phyloP scores from a whole-genome alignment of 2,329 filamentous ascomycete genomes.

The Aspergillus proliferans region DNA sequence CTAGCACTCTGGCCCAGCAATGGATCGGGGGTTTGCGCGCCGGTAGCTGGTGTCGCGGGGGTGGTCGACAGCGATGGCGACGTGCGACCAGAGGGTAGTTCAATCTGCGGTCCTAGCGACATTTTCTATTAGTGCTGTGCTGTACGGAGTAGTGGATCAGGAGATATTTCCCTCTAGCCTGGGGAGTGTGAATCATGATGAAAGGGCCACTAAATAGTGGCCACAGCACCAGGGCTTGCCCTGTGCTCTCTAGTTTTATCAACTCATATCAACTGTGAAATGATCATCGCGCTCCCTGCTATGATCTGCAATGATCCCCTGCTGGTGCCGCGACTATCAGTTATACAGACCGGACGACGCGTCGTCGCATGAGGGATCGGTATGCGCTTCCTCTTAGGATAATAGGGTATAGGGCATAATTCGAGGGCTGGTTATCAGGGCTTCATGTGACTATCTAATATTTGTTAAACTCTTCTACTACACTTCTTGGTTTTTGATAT shows the following conservation, averaged over 20 bases:
- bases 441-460: constrained; percentile 1
- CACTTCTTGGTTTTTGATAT: constrained; percentile 16
- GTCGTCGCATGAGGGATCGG: background rate
- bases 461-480: constrained; percentile 3
- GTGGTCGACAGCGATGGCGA: background rate
- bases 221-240: background rate
- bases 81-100: background rate
- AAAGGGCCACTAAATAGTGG: background rate
- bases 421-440: background rate
- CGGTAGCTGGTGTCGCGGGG: constrained; percentile 18
- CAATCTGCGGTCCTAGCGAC: background rate
- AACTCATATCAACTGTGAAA: background rate
- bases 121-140: background rate
- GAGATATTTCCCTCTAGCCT: too few species aligned
- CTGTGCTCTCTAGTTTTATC: background rate
- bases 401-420: background rate
- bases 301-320: too few species aligned
- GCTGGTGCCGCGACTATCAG: too few species aligned
- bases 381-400: too few species aligned
- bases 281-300: background rate
- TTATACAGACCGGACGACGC: constrained; percentile 4
- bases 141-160: background rate
- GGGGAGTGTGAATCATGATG: background rate
- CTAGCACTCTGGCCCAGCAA: constrained; percentile 12
- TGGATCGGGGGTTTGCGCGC: constrained; percentile 23